These are phyloP conservation scores for Xylariaceae sp. DNA, from an alignment of 2,329 filamentous ascomycete species.

Conservation along the genomic window DNA sequence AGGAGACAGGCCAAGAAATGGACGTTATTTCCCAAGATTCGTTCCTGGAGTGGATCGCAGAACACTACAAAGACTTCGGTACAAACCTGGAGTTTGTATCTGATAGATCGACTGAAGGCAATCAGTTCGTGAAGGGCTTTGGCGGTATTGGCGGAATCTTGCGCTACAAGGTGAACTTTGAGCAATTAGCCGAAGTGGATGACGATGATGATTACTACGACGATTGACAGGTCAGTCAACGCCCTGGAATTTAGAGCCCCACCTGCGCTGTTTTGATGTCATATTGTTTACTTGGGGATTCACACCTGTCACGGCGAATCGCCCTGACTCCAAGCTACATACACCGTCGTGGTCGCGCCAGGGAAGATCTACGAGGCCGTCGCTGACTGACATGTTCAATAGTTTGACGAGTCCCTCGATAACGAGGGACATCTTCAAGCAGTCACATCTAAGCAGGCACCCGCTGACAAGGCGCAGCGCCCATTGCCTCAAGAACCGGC, in stretches of 20 bases:
- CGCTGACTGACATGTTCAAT: slow-evolving; percentile 69
- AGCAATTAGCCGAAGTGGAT: slow-evolving; percentile 87
- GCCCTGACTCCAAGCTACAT: neutral
- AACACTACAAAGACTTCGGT: slow-evolving; percentile 97
- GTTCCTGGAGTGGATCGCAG: slow-evolving; percentile 99
- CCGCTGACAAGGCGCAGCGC: slow-evolving; percentile 35
- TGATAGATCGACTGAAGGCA: slow-evolving; percentile 94
- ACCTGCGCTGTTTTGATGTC: slow-evolving; percentile 10
- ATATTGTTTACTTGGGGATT: slow-evolving; percentile 5
- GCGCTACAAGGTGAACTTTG: slow-evolving; percentile 99
- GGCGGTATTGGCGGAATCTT: slow-evolving; percentile 96
- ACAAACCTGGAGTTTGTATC: slow-evolving; percentile 95
- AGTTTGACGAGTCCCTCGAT: slow-evolving; percentile 67
- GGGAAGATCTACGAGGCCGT: neutral
- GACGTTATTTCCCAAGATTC: slow-evolving; percentile 80
- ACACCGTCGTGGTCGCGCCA: neutral
- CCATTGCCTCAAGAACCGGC: slow-evolving; percentile 40
- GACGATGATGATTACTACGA: slow-evolving; percentile 92
- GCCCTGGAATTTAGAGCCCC: slow-evolving; percentile 17
- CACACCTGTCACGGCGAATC: slow-evolving; percentile 2
- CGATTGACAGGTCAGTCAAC: slow-evolving; percentile 38
- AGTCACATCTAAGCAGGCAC: slow-evolving; percentile 37
- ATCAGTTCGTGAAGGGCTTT: slow-evolving; percentile 99
- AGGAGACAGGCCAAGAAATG: slow-evolving; percentile 95
- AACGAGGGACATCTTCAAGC: slow-evolving; percentile 79